Percentiles rank a stretch among this genome's conserved stretches.
Evolutionary conservation across 2,329 filamentous ascomycete species (phyloP).

Genomic region (Seiridium cupressi): DNA sequence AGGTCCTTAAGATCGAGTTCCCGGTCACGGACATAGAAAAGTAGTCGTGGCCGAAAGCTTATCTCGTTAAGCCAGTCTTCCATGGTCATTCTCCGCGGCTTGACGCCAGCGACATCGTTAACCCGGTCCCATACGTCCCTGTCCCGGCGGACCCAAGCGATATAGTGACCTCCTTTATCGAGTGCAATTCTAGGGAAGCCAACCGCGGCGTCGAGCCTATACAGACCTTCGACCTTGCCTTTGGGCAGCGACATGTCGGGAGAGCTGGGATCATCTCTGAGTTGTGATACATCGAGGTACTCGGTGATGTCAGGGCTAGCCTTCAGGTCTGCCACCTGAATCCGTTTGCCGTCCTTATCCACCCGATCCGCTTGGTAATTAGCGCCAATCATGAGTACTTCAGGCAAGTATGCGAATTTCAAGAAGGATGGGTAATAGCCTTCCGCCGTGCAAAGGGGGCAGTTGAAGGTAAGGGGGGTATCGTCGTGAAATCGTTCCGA

Average conservation of each 20-base stretch:
- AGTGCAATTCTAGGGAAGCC: neutral
- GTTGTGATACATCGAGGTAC: neutral
- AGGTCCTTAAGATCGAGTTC: neutral
- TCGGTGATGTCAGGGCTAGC: neutral
- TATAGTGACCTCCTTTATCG: neutral
- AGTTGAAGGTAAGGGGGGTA: no score
- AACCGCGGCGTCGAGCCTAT: neutral
- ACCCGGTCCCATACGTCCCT: neutral
- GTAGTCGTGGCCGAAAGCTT: neutral
- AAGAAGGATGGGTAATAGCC: neutral
- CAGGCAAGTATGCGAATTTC: neutral
- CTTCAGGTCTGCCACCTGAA: neutral
- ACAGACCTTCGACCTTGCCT: neutral
- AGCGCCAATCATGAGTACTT: neutral
- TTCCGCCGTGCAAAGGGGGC: no score
- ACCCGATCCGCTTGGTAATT: neutral
- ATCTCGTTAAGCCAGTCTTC: neutral
- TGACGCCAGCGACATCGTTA: neutral
- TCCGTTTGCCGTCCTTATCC: neutral
- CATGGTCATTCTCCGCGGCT: neutral
- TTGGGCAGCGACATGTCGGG: neutral
- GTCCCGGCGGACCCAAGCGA: neutral
- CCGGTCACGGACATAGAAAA: neutral
- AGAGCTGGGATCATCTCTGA: neutral
- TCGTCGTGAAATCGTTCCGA: neutral